Evolutionary conservation across 2,329 filamentous ascomycete genomes (phyloP).

Genomic region (Apiospora sp.): DNA sequence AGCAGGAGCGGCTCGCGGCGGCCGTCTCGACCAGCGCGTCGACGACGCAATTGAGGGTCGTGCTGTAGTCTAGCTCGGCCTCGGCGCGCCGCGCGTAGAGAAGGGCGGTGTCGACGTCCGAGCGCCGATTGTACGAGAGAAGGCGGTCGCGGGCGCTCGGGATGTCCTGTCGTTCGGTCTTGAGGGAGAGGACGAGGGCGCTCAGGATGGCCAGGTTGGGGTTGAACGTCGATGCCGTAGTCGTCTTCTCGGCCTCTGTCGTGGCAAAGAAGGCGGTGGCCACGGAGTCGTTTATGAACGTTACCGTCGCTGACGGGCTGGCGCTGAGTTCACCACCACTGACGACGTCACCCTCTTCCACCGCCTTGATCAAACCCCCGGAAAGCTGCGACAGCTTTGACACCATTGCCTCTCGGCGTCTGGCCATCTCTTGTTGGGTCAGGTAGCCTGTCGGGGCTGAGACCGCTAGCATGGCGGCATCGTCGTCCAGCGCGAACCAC

Average conservation of each 20-base stretch:
- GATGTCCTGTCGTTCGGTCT: background rate
- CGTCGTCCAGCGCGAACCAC: background rate
- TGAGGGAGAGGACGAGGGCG: background rate
- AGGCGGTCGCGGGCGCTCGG: background rate
- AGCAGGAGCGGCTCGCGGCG: background rate
- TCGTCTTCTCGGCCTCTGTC: background rate
- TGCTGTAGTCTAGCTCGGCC: background rate
- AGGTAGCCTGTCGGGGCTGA: background rate
- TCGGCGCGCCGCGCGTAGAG: constrained; percentile 16
- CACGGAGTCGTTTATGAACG: background rate
- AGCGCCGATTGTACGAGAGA: background rate
- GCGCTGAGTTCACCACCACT: too few relatives aligned
- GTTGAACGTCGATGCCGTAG: background rate
- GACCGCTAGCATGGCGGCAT: background rate
- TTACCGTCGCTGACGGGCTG: background rate
- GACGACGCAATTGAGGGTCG: background rate
- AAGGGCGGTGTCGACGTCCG: background rate
- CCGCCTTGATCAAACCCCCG: background rate
- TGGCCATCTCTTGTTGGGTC: background rate
- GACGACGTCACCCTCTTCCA: background rate
- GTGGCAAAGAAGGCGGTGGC: background rate
- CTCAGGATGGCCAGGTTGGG: background rate
- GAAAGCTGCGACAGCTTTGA: background rate
- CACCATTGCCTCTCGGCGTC: background rate
- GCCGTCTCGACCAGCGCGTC: background rate